Evolutionary conservation across 148 eudicot genomes (phyloP).

Genomic region (Vaccinium corymbosum): DNA sequence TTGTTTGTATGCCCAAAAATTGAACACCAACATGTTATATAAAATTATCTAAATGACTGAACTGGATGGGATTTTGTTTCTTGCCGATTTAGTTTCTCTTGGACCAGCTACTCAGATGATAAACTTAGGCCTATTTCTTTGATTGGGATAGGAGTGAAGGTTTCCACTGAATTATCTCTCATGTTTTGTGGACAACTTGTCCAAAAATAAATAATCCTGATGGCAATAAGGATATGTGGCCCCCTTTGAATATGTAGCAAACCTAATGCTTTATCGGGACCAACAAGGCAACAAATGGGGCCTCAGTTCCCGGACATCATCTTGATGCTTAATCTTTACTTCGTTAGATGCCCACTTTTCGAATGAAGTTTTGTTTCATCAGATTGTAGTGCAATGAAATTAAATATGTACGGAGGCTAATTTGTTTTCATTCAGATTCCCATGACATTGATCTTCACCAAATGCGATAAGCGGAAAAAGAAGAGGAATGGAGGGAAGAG

Average conservation of each 20-base stretch:
- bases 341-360: not conserved
- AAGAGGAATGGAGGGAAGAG: conserved; percentile 90
- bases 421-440: conserved; percentile 58
- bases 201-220: too few species aligned
- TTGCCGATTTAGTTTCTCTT: conserved; percentile 4
- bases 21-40: too few species aligned
- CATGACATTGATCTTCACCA: conserved; percentile 89
- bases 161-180: not conserved
- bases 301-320: not conserved
- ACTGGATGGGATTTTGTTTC: not conserved
- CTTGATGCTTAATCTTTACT: conserved; percentile 2
- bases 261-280: not conserved
- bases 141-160: not conserved
- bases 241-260: too few species aligned
- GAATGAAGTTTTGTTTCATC: not conserved
- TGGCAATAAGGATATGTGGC: too few species aligned
- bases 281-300: not conserved
- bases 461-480: conserved; percentile 96
- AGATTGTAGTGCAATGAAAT: not conserved
- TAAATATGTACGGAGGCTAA: not conserved
- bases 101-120: not conserved
- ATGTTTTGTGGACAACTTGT: not conserved
- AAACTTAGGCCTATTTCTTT: not conserved
- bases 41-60: not conserved
- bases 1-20: too few species aligned